Evolutionary conservation across 352 stramenopile genomes (phyloP).

Genomic region (Phytophthora pluvialis): DNA sequence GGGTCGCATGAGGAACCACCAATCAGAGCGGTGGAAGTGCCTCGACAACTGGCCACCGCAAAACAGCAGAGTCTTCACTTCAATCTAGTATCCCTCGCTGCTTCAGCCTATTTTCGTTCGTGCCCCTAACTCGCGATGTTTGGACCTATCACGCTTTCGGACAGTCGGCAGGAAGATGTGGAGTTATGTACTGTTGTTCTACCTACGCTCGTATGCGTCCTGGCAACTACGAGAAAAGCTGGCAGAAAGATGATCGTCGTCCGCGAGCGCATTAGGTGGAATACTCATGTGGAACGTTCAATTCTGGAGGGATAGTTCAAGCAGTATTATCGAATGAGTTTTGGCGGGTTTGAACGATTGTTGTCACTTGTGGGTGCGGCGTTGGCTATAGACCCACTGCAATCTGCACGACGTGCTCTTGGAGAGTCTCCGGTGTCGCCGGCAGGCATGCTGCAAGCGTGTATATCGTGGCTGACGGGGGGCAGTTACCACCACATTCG

Average conservation of each 20-base stretch:
- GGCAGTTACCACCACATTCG: slow-evolving; percentile 21
- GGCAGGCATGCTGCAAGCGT: slow-evolving; percentile 13
- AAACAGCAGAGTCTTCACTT: no score
- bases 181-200: neutral
- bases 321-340: slow-evolving; percentile 15
- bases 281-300: slow-evolving; percentile 1
- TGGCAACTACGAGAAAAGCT: neutral
- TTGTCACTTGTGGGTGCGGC: neutral
- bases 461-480: slow-evolving; percentile 10
- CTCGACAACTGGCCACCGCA: no score
- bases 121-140: no score
- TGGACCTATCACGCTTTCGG: no score
- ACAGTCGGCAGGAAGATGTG: neutral
- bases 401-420: slow-evolving; percentile 5
- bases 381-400: slow-evolving; percentile 4
- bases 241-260: neutral
- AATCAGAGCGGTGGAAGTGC: no score
- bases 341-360: neutral
- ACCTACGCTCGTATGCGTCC: neutral
- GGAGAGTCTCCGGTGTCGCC: slow-evolving; percentile 8
- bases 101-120: no score
- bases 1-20: no score
- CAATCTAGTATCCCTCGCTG: no score
- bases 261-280: neutral
- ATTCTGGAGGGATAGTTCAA: slow-evolving; percentile 13